Evolutionary conservation across 2,329 filamentous ascomycete species (phyloP).

Genomic region (Aspergillus sp.): DNA sequence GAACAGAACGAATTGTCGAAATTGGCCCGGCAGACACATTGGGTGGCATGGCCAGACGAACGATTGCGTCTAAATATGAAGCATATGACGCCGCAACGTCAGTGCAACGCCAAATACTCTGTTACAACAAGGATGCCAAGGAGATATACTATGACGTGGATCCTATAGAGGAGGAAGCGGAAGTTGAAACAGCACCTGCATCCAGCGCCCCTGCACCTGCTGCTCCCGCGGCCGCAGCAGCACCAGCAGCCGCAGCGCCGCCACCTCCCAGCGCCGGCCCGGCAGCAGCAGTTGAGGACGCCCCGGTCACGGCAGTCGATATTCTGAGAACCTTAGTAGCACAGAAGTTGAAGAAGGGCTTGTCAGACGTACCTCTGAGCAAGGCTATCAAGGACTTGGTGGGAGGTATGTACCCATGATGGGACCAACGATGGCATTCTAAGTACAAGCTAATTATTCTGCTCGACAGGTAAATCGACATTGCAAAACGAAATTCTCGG

Average conservation of each 20-base stretch:
- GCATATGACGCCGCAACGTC: conserved; percentile 97
- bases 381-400: conserved; percentile 99
- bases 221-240: conserved; percentile 47
- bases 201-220: conserved; percentile 40
- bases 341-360: conserved; percentile 95
- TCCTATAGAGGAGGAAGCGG: conserved; percentile 85
- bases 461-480: conserved; percentile 80
- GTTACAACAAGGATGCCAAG: conserved; percentile 99
- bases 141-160: conserved; percentile 99
- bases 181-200: conserved; percentile 45
- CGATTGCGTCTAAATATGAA: conserved; percentile 95
- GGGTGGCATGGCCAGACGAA: conserved; percentile 95
- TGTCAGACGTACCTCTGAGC: conserved; percentile 82
- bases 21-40: conserved; percentile 95
- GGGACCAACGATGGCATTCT: background rate
- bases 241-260: conserved; percentile 55
- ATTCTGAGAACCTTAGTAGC: conserved; percentile 86
- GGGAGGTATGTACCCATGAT: conserved; percentile 66
- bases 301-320: conserved; percentile 82
- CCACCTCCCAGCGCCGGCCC: conserved; percentile 74
- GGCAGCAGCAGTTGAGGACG: conserved; percentile 81
- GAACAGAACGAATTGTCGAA: conserved; percentile 95
- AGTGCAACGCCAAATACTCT: conserved; percentile 93
- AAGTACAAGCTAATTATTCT: background rate
- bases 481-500: conserved; percentile 98